Evolutionary conservation across 176 grass and related monocot species (phyloP), one percentile per base, ranked within the genome.

Genomic region (Phoenix dactylifera): DNA sequence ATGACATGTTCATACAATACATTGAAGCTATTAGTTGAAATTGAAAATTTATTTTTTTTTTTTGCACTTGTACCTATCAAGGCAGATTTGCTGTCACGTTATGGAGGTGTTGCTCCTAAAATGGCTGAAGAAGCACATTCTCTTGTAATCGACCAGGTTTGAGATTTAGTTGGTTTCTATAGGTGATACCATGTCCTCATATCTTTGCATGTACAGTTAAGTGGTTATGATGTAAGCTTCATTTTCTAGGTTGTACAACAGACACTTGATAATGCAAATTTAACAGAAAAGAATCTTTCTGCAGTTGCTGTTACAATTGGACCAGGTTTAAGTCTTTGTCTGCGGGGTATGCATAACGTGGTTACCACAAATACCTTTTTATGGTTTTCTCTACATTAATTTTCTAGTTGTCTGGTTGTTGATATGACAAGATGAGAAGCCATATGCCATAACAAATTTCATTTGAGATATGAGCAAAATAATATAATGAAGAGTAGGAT

Each of bases 91-190:
- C 92, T 96, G 71, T 81, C 58, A 2, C 83, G 68, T 56, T 96
- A 81, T 64, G 91, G 91, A 1, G 91, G 91, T 58, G 86, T 96
- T 44, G 63, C 91, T 55, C 91, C 91, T 26, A 96, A 90, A 77
- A 90, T 90, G 91, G 91, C 91, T 0, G 86, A 90, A 68, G 91
- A 96, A 90, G 91, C 86, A 53, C 91, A 90, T 54, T 58, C 77
- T 35, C 72, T 90, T 74, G 91, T 74, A 29, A 96, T 96, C 59
- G 86, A 90, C 71, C 53, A 85, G 86, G 91, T 96, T 53, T 56
- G 15, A 12, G 23, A 77, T 73, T 66, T 65, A n/a, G 22, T 53
- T 39, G 57, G 9, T 14, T 44, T 44, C 35, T 44, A 44, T 44
- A 44, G 35, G 35, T 44, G 35, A 12, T 44, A 14, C 10, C 6